Percentiles rank a stretch among this genome's conserved stretches.
Conservation (phyloP, 2,329 filamentous ascomycete genomes). For the Chaetothyriales sp. region DNA sequence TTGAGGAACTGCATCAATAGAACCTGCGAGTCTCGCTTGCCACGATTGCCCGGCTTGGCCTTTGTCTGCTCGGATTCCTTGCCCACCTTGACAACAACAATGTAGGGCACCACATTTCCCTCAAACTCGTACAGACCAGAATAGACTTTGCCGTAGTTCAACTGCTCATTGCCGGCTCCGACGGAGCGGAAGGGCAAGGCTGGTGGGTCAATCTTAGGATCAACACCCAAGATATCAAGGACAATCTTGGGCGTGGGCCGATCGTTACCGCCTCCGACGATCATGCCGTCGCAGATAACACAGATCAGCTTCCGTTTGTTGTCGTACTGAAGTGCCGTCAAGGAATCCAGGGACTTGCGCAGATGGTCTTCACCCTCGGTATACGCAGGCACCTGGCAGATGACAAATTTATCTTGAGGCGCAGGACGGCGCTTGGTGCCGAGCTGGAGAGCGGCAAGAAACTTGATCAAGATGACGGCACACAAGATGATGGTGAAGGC, state of each 20-base stretch:
- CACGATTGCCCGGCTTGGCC: conserved; percentile 89
- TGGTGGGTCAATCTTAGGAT: conserved; percentile 89
- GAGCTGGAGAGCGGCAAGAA: conserved; percentile 82
- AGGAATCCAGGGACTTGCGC: conserved; percentile 79
- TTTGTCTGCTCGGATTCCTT: conserved; percentile 89
- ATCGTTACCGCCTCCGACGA: conserved; percentile 90
- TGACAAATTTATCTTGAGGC: conserved; percentile 95
- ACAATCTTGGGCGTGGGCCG: conserved; percentile 95
- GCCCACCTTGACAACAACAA: conserved; percentile 92
- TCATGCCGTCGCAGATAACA: conserved; percentile 93
- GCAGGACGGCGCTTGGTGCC: conserved; percentile 78
- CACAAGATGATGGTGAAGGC: conserved; percentile 76
- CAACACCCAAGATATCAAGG: conserved; percentile 88
- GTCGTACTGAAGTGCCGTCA: conserved; percentile 89
- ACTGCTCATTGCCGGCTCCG: conserved; percentile 72
- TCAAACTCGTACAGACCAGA: conserved; percentile 95
- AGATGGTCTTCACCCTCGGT: conserved; percentile 95
- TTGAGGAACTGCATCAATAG: conserved; percentile 95
- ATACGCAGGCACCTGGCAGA: conserved; percentile 94
- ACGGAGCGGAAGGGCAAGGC: conserved; percentile 89
- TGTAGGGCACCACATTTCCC: conserved; percentile 90
- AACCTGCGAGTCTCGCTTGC: conserved; percentile 96
- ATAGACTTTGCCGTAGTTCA: conserved; percentile 98
- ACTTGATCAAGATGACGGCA: conserved; percentile 68
- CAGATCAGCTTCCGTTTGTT: conserved; percentile 96